Conservation (phyloP, 306 rosid species). For the Fagus sylvatica region DNA sequence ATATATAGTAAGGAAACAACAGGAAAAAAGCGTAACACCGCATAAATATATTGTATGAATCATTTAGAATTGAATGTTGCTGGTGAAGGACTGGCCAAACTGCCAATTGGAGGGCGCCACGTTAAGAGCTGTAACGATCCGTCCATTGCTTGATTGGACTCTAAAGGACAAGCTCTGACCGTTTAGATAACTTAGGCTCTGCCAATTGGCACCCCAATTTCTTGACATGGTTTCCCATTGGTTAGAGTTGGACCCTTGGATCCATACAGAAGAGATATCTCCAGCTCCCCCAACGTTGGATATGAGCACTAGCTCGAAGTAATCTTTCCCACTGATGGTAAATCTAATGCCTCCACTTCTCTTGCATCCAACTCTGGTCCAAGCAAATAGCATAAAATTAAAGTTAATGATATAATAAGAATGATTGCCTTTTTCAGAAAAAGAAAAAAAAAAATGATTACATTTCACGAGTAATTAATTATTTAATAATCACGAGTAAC, state of each 20-base stretch:
- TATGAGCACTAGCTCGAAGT: slow-evolving; percentile 51
- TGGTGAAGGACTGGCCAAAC: slow-evolving; percentile 55
- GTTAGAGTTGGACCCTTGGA: slow-evolving; percentile 50
- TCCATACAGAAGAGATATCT: slow-evolving; percentile 51
- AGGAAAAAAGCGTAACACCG: not conserved
- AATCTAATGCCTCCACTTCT: slow-evolving; percentile 54
- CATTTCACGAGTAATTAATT: too few relatives aligned
- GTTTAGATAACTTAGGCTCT: slow-evolving; percentile 48
- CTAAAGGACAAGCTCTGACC: slow-evolving; percentile 61
- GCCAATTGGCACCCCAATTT: slow-evolving; percentile 63
- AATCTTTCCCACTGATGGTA: slow-evolving; percentile 45
- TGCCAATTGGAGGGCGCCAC: slow-evolving; percentile 51
- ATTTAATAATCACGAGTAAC: too few relatives aligned
- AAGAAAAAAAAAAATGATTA: too few relatives aligned
- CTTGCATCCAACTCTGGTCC: slow-evolving; percentile 50
- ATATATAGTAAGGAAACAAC: not conserved
- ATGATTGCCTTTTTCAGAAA: too few relatives aligned
- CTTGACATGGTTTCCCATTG: slow-evolving; percentile 58
- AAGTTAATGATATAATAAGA: too few relatives aligned
- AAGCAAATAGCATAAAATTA: not conserved
- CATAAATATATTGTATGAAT: not conserved
- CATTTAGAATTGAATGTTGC: slow-evolving; percentile 19
- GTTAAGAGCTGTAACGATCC: slow-evolving; percentile 29
- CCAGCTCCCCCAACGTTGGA: slow-evolving; percentile 59
- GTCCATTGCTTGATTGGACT: slow-evolving; percentile 46